Base-by-base conservation (phyloP, 371 early-diverging fungal genomes). In the Mucor plumbeus region DNA sequence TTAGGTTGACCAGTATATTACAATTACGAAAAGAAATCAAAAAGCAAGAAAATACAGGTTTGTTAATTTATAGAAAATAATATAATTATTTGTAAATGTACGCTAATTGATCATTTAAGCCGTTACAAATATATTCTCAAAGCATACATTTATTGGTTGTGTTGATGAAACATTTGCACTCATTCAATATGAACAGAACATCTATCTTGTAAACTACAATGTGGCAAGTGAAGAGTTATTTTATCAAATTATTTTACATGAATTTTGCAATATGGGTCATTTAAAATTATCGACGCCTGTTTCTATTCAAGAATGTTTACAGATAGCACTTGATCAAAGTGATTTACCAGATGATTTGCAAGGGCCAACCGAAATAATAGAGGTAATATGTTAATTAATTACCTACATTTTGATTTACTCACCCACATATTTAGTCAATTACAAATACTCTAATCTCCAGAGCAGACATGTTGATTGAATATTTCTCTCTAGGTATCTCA, bases 141-240 rank as follows among this genome's bases (percentile, higher is more conserved):
- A 91, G 56, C 95, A 95, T 73, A 88, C 89, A 0, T 93, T 94
- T 79, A 96, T 97, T n/a, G 97, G 97, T n/a, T 85, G 87, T 69
- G 89, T 95, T 15, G 93, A 95, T 69, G 88, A 92, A 68, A 63
- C 67, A 0, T 54, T 82, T 9, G 95, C 92, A 1, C 74, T 95
- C 33, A 82, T 97, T 38, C 98, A 97, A 70, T 83, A 92, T 76
- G 87, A 92, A 53, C 90, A 92, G 11, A 88, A 87, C 55, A 78
- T 97, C 10, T 96, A 92, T 65, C 71, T 97, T 78, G 77, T 95
- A 7, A 89, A 97, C 62, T 93, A 87, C 65, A 83, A 86, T 59
- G 83, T 82, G 21, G 67, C 92, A 34, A 89, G 95, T 74, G 88
- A 90, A 62, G 92, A 93, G 60, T 79, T 97, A 19, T 93, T 97